Percentiles rank a stretch among this genome's conserved stretches.
phyloP scores from a whole-genome alignment of 441 rosid species.

The Gossypium schwendimanii region DNA sequence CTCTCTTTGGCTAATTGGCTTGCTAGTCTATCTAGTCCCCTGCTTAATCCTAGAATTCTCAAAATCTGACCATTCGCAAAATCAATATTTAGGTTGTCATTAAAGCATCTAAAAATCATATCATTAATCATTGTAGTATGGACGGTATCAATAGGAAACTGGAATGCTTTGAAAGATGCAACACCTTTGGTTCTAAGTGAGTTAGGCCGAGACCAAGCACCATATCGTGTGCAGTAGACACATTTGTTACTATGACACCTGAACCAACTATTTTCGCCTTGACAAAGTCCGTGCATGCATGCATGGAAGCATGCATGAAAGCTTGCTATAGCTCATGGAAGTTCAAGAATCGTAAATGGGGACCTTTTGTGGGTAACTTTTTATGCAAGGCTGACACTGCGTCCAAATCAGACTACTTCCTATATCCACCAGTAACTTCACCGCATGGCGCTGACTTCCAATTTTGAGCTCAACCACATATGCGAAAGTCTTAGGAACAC shows the following conservation, averaged over 20 bases:
- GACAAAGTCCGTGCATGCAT: not conserved
- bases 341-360: slow-evolving; percentile 10
- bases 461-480: not conserved
- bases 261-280: not conserved
- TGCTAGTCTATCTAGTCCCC: not conserved
- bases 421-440: not conserved
- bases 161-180: slow-evolving; percentile 1
- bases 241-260: not conserved
- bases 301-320: not conserved
- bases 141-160: not conserved
- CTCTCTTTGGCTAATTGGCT: not conserved
- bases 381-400: slow-evolving; percentile 8
- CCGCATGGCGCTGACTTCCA: not conserved
- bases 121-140: not conserved
- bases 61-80: not conserved
- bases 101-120: not conserved
- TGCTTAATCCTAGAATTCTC: slow-evolving; percentile 6
- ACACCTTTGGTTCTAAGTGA: not conserved
- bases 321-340: not conserved
- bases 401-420: slow-evolving; percentile 9
- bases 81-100: not conserved
- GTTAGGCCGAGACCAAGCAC: not conserved
- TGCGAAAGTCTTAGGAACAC: not conserved
- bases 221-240: not conserved
- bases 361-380: not conserved